Evolutionary conservation across 73 alveolate species (phyloP).

Genomic region (Paramecium sonneborni): DNA sequence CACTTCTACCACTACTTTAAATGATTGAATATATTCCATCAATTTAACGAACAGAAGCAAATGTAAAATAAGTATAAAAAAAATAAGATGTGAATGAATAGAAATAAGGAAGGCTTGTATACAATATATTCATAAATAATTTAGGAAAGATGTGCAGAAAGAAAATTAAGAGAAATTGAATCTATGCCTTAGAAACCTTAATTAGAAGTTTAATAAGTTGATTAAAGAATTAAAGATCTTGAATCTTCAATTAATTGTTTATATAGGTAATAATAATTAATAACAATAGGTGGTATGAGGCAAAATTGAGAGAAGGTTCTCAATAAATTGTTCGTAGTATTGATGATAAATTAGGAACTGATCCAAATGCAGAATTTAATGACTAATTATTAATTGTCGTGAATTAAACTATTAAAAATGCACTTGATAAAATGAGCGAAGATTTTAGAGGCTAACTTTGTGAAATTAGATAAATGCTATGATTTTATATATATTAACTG

Average conservation of each 20-base stretch:
- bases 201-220: conserved; percentile 19
- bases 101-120: conserved; percentile 48
- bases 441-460: neutral
- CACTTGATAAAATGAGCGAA: neutral
- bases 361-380: conserved; percentile 35
- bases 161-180: conserved; percentile 40
- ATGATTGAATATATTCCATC: conserved; percentile 63
- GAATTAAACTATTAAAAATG: neutral
- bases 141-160: conserved; percentile 44
- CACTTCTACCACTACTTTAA: conserved; percentile 55
- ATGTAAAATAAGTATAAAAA: conserved; percentile 49
- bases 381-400: conserved; percentile 34
- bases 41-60: conserved; percentile 38
- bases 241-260: conserved; percentile 30
- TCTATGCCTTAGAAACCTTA: conserved; percentile 17
- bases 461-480: conserved; percentile 28
- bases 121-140: neutral
- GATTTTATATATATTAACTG: conserved; percentile 39
- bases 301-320: conserved; percentile 63
- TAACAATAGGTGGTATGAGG: conserved; percentile 60
- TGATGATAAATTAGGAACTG: conserved; percentile 53
- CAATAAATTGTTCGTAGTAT: conserved; percentile 36
- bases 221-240: conserved; percentile 35
- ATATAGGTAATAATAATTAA: neutral
- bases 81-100: conserved; percentile 52